Conservation (phyloP, 306 rosid genomes). For the peach (Prunus persica) region DNA sequence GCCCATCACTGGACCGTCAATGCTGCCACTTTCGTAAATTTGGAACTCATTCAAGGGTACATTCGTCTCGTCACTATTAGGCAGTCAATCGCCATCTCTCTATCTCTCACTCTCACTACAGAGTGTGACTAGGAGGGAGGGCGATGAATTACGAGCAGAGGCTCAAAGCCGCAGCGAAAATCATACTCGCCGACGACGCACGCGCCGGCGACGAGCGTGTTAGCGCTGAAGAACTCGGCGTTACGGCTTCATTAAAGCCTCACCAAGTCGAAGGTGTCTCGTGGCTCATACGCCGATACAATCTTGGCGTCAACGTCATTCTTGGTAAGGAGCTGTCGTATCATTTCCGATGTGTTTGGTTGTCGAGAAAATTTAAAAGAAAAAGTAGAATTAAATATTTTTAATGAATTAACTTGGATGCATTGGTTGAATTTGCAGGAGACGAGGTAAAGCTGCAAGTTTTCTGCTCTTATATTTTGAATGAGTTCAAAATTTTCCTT, state of each 20-base stretch:
- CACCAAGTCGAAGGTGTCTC: constrained; percentile 86
- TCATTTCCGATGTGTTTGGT: constrained; percentile 11
- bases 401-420: neutral
- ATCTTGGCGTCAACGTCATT: constrained; percentile 83
- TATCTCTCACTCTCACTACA: neutral
- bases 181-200: constrained; percentile 40
- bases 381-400: neutral
- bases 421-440: constrained; percentile 59
- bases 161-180: constrained; percentile 54
- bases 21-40: too few species aligned
- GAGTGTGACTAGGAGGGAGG: neutral
- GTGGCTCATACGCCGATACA: constrained; percentile 76
- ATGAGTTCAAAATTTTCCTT: neutral
- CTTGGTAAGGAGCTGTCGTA: constrained; percentile 47
- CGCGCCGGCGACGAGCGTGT: constrained; percentile 30
- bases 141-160: constrained; percentile 57
- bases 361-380: constrained; percentile 8
- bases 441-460: constrained; percentile 71
- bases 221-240: constrained; percentile 44
- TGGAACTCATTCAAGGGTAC: neutral
- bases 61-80: neutral
- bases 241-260: constrained; percentile 71
- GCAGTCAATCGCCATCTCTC: neutral
- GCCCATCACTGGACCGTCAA: too few species aligned
- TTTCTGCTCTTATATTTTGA: neutral